Evolutionary conservation across 129 eudicot genomes (phyloP).

Genomic region (Silybum marianum): DNA sequence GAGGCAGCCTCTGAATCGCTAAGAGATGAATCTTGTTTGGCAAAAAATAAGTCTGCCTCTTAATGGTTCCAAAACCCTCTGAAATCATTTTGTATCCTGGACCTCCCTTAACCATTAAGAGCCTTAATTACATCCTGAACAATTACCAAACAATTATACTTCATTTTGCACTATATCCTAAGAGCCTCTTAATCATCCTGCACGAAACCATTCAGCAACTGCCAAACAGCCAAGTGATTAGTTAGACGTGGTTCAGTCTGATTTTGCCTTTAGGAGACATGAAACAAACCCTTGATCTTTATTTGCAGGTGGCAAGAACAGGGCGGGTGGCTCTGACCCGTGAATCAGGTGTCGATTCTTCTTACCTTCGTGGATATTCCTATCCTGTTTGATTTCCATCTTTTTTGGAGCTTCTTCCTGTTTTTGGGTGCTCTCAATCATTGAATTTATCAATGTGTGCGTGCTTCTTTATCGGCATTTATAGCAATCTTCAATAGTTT

Average conservation of each 20-base stretch:
- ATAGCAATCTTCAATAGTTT: not conserved
- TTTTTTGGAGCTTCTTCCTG: not conserved
- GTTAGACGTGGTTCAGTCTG: not conserved
- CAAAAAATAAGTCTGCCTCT: too few species aligned
- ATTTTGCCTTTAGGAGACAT: not conserved
- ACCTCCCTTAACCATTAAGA: too few species aligned
- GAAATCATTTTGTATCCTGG: too few species aligned
- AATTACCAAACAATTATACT: too few species aligned
- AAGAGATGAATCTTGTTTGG: too few species aligned
- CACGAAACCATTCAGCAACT: too few species aligned
- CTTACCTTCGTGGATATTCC: slow-evolving; percentile 68
- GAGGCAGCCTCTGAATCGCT: too few species aligned
- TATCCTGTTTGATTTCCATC: slow-evolving; percentile 46
- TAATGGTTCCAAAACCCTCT: too few species aligned
- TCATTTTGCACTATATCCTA: too few species aligned
- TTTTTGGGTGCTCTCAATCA: slow-evolving; percentile 1
- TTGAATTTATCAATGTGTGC: not conserved
- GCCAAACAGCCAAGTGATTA: not conserved
- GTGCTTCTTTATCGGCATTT: not conserved
- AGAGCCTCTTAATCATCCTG: too few species aligned
- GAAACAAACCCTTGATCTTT: not conserved
- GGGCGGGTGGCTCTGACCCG: slow-evolving; percentile 67
- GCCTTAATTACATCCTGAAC: too few species aligned
- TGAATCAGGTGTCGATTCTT: slow-evolving; percentile 70
- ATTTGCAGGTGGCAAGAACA: slow-evolving; percentile 69